Evolutionary conservation across 1,284 basidiomycete genomes (phyloP).

Genomic region (Fistulinella cinereoalba): DNA sequence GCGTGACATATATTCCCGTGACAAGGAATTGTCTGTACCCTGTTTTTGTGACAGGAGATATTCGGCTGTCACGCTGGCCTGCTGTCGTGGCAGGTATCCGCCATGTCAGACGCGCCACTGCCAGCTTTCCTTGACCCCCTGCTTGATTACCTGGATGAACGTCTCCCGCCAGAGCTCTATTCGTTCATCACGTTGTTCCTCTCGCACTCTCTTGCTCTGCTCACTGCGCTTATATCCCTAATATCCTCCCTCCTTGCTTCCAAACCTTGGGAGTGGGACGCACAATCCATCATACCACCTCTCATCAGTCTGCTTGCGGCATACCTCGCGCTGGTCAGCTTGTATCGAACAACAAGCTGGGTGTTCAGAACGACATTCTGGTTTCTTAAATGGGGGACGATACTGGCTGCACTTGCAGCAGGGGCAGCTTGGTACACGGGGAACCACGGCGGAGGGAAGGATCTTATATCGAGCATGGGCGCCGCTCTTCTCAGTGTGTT

Average conservation of each 20-base stretch:
- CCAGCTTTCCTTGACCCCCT: constrained; percentile 47
- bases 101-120: constrained; percentile 28
- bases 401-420: constrained; percentile 52
- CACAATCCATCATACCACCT: constrained; percentile 66
- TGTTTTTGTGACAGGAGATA: constrained; percentile 14
- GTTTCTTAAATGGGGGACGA: constrained; percentile 71
- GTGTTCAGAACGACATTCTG: constrained; percentile 62
- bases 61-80: constrained; percentile 16
- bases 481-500: constrained; percentile 44
- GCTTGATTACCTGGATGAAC: constrained; percentile 51
- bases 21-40: constrained; percentile 10
- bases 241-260: constrained; percentile 46
- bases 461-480: constrained; percentile 40
- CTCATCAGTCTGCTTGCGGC: constrained; percentile 67
- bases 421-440: constrained; percentile 53
- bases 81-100: constrained; percentile 21
- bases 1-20: constrained; percentile 15
- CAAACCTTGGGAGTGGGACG: constrained; percentile 59
- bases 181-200: constrained; percentile 49
- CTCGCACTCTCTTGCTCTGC: constrained; percentile 51
- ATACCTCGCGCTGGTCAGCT: constrained; percentile 67
- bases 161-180: constrained; percentile 56
- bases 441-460: constrained; percentile 34
- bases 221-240: constrained; percentile 49
- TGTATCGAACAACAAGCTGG: constrained; percentile 75